Base-by-base conservation (phyloP, 2,329 filamentous ascomycete genomes). In the Cladosporium sp. region DNA sequence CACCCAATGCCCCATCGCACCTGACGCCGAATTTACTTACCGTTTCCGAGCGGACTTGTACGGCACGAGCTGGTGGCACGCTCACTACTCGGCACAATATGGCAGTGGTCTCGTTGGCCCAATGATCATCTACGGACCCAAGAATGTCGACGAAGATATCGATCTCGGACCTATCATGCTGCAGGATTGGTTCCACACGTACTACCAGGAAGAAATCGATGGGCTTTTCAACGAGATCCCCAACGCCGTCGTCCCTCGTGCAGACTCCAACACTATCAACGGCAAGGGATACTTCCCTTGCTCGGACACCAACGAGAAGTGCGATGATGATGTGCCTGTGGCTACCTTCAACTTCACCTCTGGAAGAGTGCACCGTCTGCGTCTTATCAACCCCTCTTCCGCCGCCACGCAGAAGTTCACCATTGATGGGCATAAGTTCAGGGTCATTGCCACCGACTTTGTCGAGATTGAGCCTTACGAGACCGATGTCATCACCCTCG, bases 371-470 rank as follows among this genome's bases (percentile, higher is more conserved):
- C 70, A 75, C 48, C 66, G 66, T 5, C 59, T 74, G 11, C 64
- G 72, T 3, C 54, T 75, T 11, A 68, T 74, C 48, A 75, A 75
- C 39, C 62, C 62, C n/a, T 68, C 68, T 3, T 65, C 70, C 16
- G 69, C 69, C 43, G 67, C 64, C 0, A 64, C 67, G 8, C 66
- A 65, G 55, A 70, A 70, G 47, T 72, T 75, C 57, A 66, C 63
- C 53, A 68, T 75, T 32, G 72, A 75, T 51, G 67, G 67, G 36
- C 70, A 74, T 57, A 69, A 59, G 4, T 57, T 75, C 57, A 68
- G 60, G 5, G 67, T 75, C 51, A 70, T 75, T 40, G 69, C 67
- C 2, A 62, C 66, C 22, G 72, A 75, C 51, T 68, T 70, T 27
- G 66, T 74, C 2, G 68, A 70, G 3, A 64, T 73, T 30, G 51